Percentiles rank a stretch among this genome's conserved stretches.
phyloP scores from a whole-genome alignment of 345 rosid species.

The Eucalyptus virginea region DNA sequence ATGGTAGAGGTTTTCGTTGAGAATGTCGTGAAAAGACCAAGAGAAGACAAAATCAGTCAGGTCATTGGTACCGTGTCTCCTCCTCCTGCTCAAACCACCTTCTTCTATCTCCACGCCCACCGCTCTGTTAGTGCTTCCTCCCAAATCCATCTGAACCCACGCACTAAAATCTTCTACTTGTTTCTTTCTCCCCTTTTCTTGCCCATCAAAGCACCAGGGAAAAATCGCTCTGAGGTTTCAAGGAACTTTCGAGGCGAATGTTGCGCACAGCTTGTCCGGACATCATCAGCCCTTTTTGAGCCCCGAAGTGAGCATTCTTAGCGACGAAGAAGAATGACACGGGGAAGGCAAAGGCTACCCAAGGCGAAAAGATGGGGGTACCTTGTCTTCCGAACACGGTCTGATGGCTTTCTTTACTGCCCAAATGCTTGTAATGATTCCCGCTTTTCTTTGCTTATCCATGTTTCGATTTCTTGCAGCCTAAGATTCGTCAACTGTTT shows the following conservation, averaged over 20 bases:
- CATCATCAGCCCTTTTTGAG: background rate
- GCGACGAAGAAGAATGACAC: background rate
- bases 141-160: background rate
- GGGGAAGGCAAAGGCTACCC: background rate
- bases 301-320: background rate
- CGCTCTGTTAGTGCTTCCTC: background rate
- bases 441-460: background rate
- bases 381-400: background rate
- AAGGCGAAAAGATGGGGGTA: background rate
- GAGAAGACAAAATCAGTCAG: background rate
- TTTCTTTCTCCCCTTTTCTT: background rate
- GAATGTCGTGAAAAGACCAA: conserved; percentile 27
- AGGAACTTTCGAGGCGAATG: background rate
- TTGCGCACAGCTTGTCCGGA: background rate
- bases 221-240: background rate
- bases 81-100: background rate
- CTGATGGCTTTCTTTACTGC: background rate
- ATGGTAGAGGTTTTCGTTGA: conserved; percentile 9
- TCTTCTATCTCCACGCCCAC: background rate
- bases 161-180: background rate
- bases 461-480: background rate
- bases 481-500: background rate
- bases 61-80: background rate
- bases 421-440: background rate
- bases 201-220: background rate